Evolutionary conservation across 2,329 filamentous ascomycete genomes (phyloP).

Genomic region (Paecilomyces variotii): DNA sequence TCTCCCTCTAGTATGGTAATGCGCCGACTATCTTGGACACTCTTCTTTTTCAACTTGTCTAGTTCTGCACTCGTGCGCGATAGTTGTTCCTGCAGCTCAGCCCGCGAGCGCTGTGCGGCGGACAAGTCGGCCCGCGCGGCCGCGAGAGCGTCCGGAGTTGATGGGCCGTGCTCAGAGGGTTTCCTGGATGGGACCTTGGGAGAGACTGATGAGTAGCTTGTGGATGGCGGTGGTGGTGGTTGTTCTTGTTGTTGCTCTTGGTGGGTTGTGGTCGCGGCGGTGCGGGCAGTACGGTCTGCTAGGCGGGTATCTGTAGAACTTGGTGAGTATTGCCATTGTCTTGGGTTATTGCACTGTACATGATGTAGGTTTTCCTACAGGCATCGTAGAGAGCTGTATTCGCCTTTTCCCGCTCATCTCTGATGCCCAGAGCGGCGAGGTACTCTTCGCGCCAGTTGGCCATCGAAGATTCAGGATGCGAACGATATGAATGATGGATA

Average conservation of each 20-base stretch:
- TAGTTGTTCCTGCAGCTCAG: conserved; percentile 58
- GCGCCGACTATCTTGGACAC: conserved; percentile 51
- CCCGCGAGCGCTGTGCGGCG: conserved; percentile 66
- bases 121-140: conserved; percentile 58
- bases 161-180: neutral
- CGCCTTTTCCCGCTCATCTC: conserved; percentile 60
- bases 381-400: conserved; percentile 65
- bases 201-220: conserved; percentile 18
- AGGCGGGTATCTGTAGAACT: conserved; percentile 51
- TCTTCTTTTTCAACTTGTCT: conserved; percentile 52
- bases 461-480: conserved; percentile 30
- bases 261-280: conserved; percentile 34
- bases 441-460: conserved; percentile 77
- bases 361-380: conserved; percentile 45
- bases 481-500: conserved; percentile 7
- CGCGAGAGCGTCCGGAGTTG: conserved; percentile 20
- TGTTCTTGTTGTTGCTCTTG: conserved; percentile 14
- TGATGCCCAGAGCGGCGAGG: conserved; percentile 61
- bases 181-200: conserved; percentile 7
- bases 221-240: conserved; percentile 20
- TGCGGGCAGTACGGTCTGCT: conserved; percentile 56
- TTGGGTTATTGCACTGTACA: neutral
- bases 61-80: conserved; percentile 57
- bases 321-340: conserved; percentile 3
- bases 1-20: conserved; percentile 58